A percentile compares a stretch with the other conserved stretches of the same genome.
Evolutionary conservation across 768 basidiomycete genomes (phyloP).

Genomic region (Thelephora aurantiotincta): DNA sequence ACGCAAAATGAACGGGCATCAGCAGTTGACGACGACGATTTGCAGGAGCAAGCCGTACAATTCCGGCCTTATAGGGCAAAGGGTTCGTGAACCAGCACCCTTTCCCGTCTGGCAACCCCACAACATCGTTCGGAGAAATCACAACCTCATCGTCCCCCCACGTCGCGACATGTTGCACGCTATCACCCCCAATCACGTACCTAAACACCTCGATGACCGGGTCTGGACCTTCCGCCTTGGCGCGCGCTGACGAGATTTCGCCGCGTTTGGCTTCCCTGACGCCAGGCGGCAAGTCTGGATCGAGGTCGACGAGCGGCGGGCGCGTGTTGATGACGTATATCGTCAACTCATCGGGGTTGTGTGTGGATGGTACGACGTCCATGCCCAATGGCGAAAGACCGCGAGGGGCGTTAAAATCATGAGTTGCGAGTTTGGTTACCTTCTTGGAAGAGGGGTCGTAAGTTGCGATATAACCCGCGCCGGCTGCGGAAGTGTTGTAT

Average conservation of each 20-base stretch:
- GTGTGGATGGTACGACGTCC: slow-evolving; percentile 45
- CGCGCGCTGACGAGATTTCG: neutral
- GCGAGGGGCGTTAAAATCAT: slow-evolving; percentile 21
- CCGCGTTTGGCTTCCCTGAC: too few species aligned
- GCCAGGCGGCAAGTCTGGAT: too few species aligned
- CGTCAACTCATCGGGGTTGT: slow-evolving; percentile 35
- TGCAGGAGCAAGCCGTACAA: slow-evolving; percentile 23
- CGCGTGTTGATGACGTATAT: slow-evolving; percentile 67
- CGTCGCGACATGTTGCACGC: slow-evolving; percentile 40
- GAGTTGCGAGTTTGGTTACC: slow-evolving; percentile 31
- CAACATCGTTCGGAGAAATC: slow-evolving; percentile 53
- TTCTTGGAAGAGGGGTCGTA: slow-evolving; percentile 34
- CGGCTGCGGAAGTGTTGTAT: slow-evolving; percentile 23
- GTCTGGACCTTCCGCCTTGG: slow-evolving; percentile 44
- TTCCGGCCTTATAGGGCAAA: slow-evolving; percentile 28
- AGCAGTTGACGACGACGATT: neutral
- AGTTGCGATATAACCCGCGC: slow-evolving; percentile 42
- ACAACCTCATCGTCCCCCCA: slow-evolving; percentile 38
- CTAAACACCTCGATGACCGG: slow-evolving; percentile 60
- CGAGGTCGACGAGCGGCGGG: slow-evolving; percentile 24
- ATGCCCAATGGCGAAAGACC: slow-evolving; percentile 51
- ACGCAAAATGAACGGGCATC: neutral
- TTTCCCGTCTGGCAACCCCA: slow-evolving; percentile 48
- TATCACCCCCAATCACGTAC: slow-evolving; percentile 28
- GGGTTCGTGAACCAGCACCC: slow-evolving; percentile 56